phyloP scores from a whole-genome alignment of 1,284 basidiomycete genomes.

The Ustilago sp. region DNA sequence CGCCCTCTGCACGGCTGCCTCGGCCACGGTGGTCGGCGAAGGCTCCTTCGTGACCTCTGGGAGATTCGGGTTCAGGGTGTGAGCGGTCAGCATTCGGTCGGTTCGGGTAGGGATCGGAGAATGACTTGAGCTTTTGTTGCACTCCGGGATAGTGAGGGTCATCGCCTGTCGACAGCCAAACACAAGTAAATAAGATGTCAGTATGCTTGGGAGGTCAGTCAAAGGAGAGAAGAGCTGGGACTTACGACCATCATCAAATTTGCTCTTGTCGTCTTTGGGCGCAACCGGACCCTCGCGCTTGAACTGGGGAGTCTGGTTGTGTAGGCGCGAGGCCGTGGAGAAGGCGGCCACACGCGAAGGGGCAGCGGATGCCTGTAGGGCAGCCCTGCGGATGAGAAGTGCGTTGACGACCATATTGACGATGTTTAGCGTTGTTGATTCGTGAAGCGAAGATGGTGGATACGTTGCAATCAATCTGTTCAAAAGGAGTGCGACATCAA shows the following conservation, averaged over 20 bases:
- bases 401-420: slow-evolving; percentile 20
- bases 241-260: slow-evolving; percentile 48
- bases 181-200: background rate
- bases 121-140: slow-evolving; percentile 37
- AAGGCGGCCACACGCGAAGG: slow-evolving; percentile 17
- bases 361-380: slow-evolving; percentile 12
- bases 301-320: slow-evolving; percentile 25
- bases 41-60: slow-evolving; percentile 37
- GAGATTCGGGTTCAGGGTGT: slow-evolving; percentile 39
- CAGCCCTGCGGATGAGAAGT: slow-evolving; percentile 17
- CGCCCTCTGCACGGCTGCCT: slow-evolving; percentile 25
- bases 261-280: slow-evolving; percentile 31
- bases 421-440: background rate
- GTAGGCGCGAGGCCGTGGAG: slow-evolving; percentile 9
- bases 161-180: slow-evolving; percentile 19
- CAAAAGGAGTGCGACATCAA: background rate
- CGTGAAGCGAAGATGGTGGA: background rate
- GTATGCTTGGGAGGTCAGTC: background rate
- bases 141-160: slow-evolving; percentile 45
- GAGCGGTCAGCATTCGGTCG: slow-evolving; percentile 23
- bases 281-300: slow-evolving; percentile 47
- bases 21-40: slow-evolving; percentile 52
- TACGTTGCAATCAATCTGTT: background rate
- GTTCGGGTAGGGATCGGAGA: slow-evolving; percentile 35
- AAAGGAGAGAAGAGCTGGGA: background rate